Conservation (phyloP, 2,329 filamentous ascomycete species). For the Fusarium anguioides region DNA sequence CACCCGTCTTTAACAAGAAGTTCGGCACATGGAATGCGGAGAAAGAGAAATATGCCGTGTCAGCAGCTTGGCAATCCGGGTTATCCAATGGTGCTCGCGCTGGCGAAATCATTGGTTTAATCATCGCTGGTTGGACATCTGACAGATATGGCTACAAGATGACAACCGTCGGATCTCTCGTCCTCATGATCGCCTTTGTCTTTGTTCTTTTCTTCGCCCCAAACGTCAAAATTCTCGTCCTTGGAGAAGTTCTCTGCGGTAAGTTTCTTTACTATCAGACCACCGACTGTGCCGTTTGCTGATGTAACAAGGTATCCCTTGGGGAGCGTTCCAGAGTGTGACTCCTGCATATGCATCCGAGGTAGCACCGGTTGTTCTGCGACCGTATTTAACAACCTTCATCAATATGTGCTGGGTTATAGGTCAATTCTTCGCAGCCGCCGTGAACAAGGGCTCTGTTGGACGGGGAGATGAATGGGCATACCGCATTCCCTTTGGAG, state of each 20-base stretch:
- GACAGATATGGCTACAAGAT: constrained; percentile 63
- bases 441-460: constrained; percentile 58
- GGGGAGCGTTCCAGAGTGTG: constrained; percentile 64
- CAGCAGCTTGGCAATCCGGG: constrained; percentile 67
- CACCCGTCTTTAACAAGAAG: constrained; percentile 56
- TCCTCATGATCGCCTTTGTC: constrained; percentile 61
- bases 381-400: constrained; percentile 64
- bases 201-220: constrained; percentile 66
- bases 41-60: constrained; percentile 58
- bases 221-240: constrained; percentile 58
- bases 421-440: constrained; percentile 63
- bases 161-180: constrained; percentile 60
- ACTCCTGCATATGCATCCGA: constrained; percentile 66
- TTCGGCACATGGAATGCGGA: constrained; percentile 55
- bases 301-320: constrained; percentile 58
- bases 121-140: constrained; percentile 63
- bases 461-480: constrained; percentile 57
- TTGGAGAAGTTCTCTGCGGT: constrained; percentile 60
- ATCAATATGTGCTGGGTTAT: constrained; percentile 69
- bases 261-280: constrained; percentile 10
- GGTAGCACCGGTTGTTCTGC: constrained; percentile 59
- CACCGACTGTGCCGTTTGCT: constrained; percentile 3
- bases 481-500: constrained; percentile 61
- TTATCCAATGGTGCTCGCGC: constrained; percentile 64
- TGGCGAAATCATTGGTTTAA: constrained; percentile 66